Conservation (phyloP, 441 rosid species). For the Pelargonium australe region DNA sequence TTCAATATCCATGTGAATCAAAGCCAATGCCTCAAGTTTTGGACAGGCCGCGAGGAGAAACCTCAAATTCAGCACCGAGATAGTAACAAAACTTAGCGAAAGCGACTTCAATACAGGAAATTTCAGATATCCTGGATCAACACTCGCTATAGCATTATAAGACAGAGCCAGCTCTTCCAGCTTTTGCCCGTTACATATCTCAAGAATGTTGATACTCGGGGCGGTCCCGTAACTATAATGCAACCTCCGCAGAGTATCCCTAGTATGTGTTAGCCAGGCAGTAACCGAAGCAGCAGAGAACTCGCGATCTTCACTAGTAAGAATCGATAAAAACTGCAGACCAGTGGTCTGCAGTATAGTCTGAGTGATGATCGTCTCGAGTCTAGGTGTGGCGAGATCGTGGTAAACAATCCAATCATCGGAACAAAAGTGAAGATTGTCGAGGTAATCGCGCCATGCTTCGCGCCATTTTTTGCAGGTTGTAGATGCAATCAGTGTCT, state of each 20-base stretch:
- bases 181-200: conserved; percentile 65
- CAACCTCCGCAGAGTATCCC: conserved; percentile 51
- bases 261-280: conserved; percentile 77
- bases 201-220: conserved; percentile 64
- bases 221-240: conserved; percentile 51
- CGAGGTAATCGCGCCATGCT: conserved; percentile 51
- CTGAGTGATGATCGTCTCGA: conserved; percentile 60
- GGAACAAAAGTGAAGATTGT: conserved; percentile 50
- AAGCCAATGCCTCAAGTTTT: conserved; percentile 48
- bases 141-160: conserved; percentile 47
- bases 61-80: conserved; percentile 61
- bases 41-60: conserved; percentile 60
- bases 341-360: conserved; percentile 73
- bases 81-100: conserved; percentile 51
- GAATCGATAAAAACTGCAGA: conserved; percentile 54
- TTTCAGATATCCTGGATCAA: conserved; percentile 49
- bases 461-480: conserved; percentile 67
- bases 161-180: conserved; percentile 50
- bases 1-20: conserved; percentile 51
- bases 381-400: conserved; percentile 35
- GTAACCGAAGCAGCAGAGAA: conserved; percentile 63
- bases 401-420: conserved; percentile 45
- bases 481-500: conserved; percentile 54
- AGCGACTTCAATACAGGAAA: conserved; percentile 73
- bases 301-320: conserved; percentile 55